phyloP scores from a whole-genome alignment of 169 alveolate species.

The Eimeria zaria region DNA sequence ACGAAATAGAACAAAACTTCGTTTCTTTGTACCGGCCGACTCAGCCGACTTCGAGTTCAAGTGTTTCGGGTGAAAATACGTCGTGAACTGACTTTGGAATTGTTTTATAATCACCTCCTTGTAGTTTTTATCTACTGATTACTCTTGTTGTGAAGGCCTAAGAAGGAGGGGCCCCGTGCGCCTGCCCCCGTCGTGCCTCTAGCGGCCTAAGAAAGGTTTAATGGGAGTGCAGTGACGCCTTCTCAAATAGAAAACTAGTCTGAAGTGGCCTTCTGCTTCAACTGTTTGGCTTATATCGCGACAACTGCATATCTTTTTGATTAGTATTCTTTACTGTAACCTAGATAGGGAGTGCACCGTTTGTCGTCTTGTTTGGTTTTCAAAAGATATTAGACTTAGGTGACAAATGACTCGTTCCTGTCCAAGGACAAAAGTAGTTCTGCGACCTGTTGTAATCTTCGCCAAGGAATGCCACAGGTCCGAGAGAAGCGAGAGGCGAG shows the following conservation, averaged over 20 bases:
- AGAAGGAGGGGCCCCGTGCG: neutral
- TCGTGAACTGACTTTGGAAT: neutral
- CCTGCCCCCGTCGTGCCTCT: neutral
- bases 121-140: neutral
- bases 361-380: neutral
- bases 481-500: neutral
- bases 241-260: neutral
- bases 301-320: neutral
- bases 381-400: neutral
- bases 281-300: neutral
- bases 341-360: neutral
- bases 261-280: neutral
- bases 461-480: constrained; percentile 28
- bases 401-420: constrained; percentile 31
- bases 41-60: neutral
- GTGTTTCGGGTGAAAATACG: neutral
- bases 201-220: neutral
- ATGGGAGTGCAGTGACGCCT: neutral
- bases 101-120: neutral
- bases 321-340: neutral
- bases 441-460: constrained; percentile 13
- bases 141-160: neutral
- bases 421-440: neutral
- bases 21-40: constrained; percentile 50
- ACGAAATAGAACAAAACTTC: constrained; percentile 81